phyloP scores from a whole-genome alignment of 345 rosid genomes.

The Kandelia obovata region DNA sequence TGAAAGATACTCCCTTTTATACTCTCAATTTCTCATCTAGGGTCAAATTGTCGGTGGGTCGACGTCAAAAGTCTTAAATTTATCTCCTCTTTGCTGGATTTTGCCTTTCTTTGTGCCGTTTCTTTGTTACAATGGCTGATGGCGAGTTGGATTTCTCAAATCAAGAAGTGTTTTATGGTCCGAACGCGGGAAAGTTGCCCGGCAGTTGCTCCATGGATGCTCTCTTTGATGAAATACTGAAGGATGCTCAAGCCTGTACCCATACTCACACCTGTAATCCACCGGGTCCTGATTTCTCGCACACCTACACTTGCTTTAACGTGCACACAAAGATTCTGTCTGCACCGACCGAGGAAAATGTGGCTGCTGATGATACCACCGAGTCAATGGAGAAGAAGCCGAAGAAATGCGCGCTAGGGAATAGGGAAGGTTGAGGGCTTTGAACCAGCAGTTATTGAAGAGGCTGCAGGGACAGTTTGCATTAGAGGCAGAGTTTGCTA shows the following conservation, averaged over 20 bases:
- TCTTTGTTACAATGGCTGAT: conserved; percentile 55
- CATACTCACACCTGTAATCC: conserved; percentile 95
- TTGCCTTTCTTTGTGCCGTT: conserved; percentile 2
- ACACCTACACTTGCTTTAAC: conserved; percentile 88
- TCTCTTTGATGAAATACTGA: conserved; percentile 54
- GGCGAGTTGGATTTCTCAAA: conserved; percentile 91
- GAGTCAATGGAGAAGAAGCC: conserved; percentile 61
- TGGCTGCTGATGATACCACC: conserved; percentile 63
- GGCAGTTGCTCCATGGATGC: conserved; percentile 69
- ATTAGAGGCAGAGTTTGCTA: conserved; percentile 79
- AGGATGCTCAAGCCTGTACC: conserved; percentile 76
- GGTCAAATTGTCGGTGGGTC: conserved; percentile 14
- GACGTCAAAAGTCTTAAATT: conserved; percentile 17
- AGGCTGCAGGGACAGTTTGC: conserved; percentile 85
- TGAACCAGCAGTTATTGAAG: conserved; percentile 84
- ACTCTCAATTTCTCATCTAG: not conserved
- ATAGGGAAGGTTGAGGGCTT: conserved; percentile 64
- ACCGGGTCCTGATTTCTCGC: conserved; percentile 82
- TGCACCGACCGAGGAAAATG: conserved; percentile 56
- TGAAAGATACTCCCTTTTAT: conserved; percentile 1
- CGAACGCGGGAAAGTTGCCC: conserved; percentile 57
- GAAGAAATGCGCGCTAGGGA: conserved; percentile 75
- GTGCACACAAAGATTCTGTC: conserved; percentile 85
- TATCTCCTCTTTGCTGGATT: not conserved
- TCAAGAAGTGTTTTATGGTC: conserved; percentile 58